phyloP scores from a whole-genome alignment of 2,329 filamentous ascomycete species.

The Cryphonectria japonica region DNA sequence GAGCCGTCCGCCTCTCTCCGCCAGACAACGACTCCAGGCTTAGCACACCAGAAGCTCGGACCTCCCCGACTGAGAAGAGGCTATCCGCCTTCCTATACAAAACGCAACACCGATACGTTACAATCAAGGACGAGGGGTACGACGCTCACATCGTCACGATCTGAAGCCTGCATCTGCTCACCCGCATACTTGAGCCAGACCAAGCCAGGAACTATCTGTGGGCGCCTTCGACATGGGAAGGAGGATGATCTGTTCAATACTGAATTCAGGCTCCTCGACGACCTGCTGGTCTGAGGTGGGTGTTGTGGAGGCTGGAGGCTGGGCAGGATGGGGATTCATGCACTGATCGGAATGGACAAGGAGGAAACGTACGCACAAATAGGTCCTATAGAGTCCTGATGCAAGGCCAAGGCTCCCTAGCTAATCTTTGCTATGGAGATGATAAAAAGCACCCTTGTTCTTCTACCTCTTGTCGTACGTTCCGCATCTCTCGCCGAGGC shows the following conservation, averaged over 20 bases:
- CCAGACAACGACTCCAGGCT: constrained; percentile 52
- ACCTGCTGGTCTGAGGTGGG: too few relatives aligned
- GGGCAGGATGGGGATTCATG: constrained; percentile 44
- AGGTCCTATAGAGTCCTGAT: constrained; percentile 62
- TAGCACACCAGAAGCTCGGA: constrained; percentile 49
- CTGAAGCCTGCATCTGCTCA: constrained; percentile 82
- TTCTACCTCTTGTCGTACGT: not conserved
- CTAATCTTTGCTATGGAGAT: constrained; percentile 70
- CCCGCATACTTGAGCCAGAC: constrained; percentile 72
- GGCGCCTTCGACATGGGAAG: constrained; percentile 74
- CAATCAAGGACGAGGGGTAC: constrained; percentile 73
- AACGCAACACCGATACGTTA: constrained; percentile 54
- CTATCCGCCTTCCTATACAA: constrained; percentile 55
- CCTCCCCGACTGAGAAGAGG: constrained; percentile 55
- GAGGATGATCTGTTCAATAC: constrained; percentile 75
- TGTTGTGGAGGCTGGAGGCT: too few relatives aligned
- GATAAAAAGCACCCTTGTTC: constrained; percentile 46
- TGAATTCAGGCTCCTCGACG: constrained; percentile 33
- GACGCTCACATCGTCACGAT: constrained; percentile 81
- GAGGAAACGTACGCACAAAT: constrained; percentile 65
- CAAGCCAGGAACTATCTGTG: constrained; percentile 91
- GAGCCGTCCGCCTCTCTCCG: constrained; percentile 72
- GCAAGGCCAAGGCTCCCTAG: constrained; percentile 70
- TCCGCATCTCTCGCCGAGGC: constrained; percentile 17
- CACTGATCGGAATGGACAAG: constrained; percentile 63